Percentiles rank a stretch among this genome's conserved stretches.
Conservation (phyloP, 2,329 filamentous ascomycete species). For the Aspergillus caelatus region DNA sequence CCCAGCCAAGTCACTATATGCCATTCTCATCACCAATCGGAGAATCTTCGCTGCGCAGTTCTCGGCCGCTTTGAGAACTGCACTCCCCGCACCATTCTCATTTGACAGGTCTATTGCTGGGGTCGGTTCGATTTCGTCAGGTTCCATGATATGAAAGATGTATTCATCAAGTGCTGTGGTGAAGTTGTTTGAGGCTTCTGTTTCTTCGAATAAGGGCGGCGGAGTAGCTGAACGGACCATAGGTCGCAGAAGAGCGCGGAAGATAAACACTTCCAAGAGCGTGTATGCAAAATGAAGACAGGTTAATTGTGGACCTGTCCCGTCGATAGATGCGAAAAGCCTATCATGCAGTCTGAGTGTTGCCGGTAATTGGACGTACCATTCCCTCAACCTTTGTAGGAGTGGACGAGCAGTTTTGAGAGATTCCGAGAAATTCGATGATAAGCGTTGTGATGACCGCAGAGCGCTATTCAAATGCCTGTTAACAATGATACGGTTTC, state of each 20-base stretch:
- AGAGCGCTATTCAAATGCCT: constrained; percentile 23
- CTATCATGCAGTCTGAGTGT: constrained; percentile 16
- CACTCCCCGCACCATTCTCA: constrained; percentile 16
- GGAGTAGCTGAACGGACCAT: constrained; percentile 19
- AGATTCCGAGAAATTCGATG: constrained; percentile 24
- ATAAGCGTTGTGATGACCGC: constrained; percentile 23
- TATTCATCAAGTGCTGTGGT: constrained; percentile 16
- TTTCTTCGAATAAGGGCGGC: constrained; percentile 18
- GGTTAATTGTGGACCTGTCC: constrained; percentile 9
- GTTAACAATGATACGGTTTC: too few species aligned
- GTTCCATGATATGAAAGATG: constrained; percentile 15
- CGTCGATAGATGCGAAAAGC: constrained; percentile 11
- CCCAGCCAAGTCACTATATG: constrained; percentile 17
- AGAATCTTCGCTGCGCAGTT: constrained; percentile 27
- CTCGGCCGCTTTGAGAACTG: constrained; percentile 23
- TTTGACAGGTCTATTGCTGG: constrained; percentile 17
- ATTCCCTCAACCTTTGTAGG: constrained; percentile 23
- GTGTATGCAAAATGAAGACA: constrained; percentile 30
- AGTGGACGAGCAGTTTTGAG: constrained; percentile 24
- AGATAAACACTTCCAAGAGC: constrained; percentile 28
- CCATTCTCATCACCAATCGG: constrained; percentile 23
- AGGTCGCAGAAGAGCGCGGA: constrained; percentile 28
- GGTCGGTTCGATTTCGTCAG: constrained; percentile 15
- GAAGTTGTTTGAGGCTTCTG: constrained; percentile 7
- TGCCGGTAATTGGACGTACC: constrained; percentile 26